Evolutionary conservation across 768 basidiomycete species (phyloP).

Genomic region (Trametes punicea): DNA sequence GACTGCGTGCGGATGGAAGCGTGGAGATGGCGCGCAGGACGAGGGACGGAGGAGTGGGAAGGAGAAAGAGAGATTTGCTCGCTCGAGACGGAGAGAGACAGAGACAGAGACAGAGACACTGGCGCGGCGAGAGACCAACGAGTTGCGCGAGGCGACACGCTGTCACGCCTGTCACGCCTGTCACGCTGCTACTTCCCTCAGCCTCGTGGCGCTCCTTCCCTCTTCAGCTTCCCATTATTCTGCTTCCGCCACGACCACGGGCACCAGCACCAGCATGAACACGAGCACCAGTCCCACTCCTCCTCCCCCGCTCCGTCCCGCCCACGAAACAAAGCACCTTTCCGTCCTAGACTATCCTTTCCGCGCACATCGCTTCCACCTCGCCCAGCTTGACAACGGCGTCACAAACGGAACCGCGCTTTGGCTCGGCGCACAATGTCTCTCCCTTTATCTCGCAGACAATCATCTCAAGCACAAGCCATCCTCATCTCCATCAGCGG

Average conservation of each 20-base stretch:
- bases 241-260: background rate
- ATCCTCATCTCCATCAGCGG: conserved; percentile 10
- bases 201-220: conserved; percentile 5
- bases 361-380: conserved; percentile 37
- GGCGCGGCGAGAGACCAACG: background rate
- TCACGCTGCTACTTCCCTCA: background rate
- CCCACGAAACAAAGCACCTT: conserved; percentile 64
- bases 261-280: conserved; percentile 22
- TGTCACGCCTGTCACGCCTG: background rate
- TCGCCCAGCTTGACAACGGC: conserved; percentile 60
- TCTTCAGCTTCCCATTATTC: background rate
- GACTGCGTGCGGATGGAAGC: conserved; percentile 17
- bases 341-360: conserved; percentile 46
- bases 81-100: no score
- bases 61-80: background rate
- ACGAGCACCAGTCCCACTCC: no score
- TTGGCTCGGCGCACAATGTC: conserved; percentile 80
- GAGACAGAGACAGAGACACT: background rate
- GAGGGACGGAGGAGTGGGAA: background rate
- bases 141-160: background rate
- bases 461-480: conserved; percentile 32
- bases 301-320: conserved; percentile 37
- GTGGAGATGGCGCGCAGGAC: conserved; percentile 21
- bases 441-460: conserved; percentile 57
- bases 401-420: conserved; percentile 75